phyloP scores from a whole-genome alignment of 1,284 basidiomycete genomes.

The Ustilago xerochloae region DNA sequence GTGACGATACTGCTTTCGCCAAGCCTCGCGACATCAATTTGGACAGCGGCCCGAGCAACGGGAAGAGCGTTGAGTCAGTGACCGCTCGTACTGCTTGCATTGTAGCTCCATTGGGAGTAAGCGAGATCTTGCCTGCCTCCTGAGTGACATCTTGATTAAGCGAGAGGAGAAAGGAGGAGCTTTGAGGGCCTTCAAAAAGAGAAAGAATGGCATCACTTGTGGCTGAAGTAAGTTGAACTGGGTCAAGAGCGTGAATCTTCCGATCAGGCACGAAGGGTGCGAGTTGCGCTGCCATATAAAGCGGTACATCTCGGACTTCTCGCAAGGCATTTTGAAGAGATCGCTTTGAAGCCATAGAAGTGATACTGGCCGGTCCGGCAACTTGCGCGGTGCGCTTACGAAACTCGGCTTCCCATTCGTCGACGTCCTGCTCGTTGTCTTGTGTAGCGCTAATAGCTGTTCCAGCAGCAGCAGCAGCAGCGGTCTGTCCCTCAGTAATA shows the following conservation, averaged over 20 bases:
- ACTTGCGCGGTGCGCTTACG: constrained; percentile 41
- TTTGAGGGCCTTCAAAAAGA: constrained; percentile 41
- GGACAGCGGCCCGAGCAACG: constrained; percentile 59
- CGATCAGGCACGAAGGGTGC: constrained; percentile 45
- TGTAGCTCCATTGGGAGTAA: constrained; percentile 17
- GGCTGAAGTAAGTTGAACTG: constrained; percentile 36
- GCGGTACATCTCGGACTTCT: constrained; percentile 43
- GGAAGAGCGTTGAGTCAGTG: constrained; percentile 42
- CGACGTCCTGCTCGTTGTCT: constrained; percentile 11
- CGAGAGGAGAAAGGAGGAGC: constrained; percentile 22
- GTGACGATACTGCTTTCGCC: constrained; percentile 31
- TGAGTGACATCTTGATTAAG: constrained; percentile 25
- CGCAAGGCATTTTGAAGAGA: constrained; percentile 12
- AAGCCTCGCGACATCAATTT: constrained; percentile 55
- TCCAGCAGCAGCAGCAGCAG: too few relatives aligned
- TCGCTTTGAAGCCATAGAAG: constrained; percentile 24
- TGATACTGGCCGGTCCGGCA: constrained; percentile 32
- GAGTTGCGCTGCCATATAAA: constrained; percentile 53
- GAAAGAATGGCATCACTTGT: constrained; percentile 48
- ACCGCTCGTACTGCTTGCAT: constrained; percentile 8
- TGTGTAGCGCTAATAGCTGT: neutral
- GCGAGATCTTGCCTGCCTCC: neutral
- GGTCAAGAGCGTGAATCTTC: constrained; percentile 45
- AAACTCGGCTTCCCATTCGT: constrained; percentile 58
- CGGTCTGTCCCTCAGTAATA: too few relatives aligned